Conservation (phyloP, 2,329 filamentous ascomycete species). For the Epichloe gansuensis region DNA sequence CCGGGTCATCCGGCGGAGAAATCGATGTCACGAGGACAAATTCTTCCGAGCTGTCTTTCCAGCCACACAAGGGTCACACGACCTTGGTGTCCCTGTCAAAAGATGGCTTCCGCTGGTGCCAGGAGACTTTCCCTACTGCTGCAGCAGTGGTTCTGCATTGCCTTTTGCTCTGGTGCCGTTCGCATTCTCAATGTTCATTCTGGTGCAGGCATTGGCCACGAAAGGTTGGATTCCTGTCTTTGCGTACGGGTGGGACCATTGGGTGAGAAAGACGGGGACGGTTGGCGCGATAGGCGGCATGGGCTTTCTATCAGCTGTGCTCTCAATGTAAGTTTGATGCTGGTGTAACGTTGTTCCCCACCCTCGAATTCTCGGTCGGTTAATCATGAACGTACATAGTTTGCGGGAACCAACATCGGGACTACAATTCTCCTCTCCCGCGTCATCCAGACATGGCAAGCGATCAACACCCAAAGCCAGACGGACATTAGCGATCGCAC, state of each 20-base stretch:
- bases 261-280: conserved; percentile 57
- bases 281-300: conserved; percentile 59
- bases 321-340: conserved; percentile 50
- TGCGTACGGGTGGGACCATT: conserved; percentile 61
- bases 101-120: conserved; percentile 42
- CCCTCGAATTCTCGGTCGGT: no score
- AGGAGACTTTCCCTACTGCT: conserved; percentile 60
- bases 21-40: not conserved
- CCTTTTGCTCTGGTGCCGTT: conserved; percentile 60
- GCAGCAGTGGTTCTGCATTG: conserved; percentile 52
- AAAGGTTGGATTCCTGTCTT: conserved; percentile 67
- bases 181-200: conserved; percentile 61
- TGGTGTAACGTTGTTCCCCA: not conserved
- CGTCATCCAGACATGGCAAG: conserved; percentile 56
- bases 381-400: conserved; percentile 29
- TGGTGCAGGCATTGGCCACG: conserved; percentile 60
- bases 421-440: conserved; percentile 62
- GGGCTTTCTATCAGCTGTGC: conserved; percentile 57
- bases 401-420: conserved; percentile 66
- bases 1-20: not conserved
- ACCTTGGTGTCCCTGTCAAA: conserved; percentile 41
- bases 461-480: conserved; percentile 38
- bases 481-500: conserved; percentile 47
- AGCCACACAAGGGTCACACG: conserved; percentile 11
- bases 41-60: conserved; percentile 4